A percentile compares a stretch with the other conserved stretches of the same genome.
These are phyloP conservation scores for Eimeria acervulina DNA, from an alignment of 169 alveolate genomes.

Conservation along the genomic window DNA sequence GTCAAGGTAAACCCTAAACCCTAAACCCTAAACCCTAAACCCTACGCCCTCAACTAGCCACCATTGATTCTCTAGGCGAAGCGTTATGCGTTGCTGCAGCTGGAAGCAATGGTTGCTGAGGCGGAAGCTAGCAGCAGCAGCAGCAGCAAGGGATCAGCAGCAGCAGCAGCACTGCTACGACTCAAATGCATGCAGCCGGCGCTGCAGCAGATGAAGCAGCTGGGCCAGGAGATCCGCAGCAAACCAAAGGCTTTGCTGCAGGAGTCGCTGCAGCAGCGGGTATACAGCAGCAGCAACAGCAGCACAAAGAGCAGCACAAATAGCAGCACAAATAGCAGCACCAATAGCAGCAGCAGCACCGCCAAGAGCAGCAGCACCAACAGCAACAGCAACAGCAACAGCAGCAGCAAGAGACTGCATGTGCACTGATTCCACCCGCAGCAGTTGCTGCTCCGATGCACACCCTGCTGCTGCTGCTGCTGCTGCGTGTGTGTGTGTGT, in stretches of 20 bases:
- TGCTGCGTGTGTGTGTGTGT: conserved; percentile 8
- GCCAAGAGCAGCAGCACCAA: not conserved
- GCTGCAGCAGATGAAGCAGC: not conserved
- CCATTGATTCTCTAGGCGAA: not conserved
- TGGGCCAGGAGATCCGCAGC: conserved; percentile 24
- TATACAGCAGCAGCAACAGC: conserved; percentile 43
- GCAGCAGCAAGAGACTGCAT: not conserved
- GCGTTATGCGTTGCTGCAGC: conserved; percentile 1
- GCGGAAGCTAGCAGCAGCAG: conserved; percentile 17
- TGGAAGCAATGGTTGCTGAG: conserved; percentile 2
- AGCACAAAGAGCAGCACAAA: not conserved
- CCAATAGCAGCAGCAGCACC: not conserved
- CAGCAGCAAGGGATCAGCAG: not conserved
- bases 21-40: conserved; percentile 45
- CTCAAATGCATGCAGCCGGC: conserved; percentile 40
- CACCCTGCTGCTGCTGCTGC: conserved; percentile 32
- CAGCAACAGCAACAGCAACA: not conserved
- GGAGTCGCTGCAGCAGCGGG: conserved; percentile 61
- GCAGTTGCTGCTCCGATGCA: not conserved
- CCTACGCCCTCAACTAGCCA: not conserved
- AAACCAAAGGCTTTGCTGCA: conserved; percentile 21
- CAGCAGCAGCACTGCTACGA: not conserved
- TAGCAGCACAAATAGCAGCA: not conserved
- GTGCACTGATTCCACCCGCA: not conserved
- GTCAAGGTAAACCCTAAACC: conserved; percentile 34